Evolutionary conservation across 495 filamentous ascomycete species (phyloP).

Genomic region (Penicillium malachiteum): DNA sequence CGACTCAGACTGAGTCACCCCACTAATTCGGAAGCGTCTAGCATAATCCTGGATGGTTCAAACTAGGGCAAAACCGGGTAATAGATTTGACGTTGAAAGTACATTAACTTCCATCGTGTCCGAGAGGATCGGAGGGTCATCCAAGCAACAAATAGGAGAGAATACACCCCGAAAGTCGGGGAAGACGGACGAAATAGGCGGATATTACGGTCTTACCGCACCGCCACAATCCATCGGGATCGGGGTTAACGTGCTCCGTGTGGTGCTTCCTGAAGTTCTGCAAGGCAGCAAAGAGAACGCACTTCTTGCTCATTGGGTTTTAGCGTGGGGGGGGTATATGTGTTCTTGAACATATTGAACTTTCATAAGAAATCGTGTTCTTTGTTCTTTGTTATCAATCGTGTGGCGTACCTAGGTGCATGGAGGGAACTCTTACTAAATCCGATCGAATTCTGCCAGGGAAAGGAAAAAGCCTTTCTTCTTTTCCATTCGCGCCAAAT

Average conservation of each 20-base stretch:
- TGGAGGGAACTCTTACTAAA: not conserved
- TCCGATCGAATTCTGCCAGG: not conserved
- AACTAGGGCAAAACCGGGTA: not conserved
- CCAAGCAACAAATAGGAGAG: not conserved
- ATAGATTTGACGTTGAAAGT: not conserved
- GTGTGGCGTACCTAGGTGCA: too few species aligned
- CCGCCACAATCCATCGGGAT: conserved; percentile 4
- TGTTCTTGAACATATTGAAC: not conserved
- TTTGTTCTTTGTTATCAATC: not conserved
- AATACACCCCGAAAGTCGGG: not conserved
- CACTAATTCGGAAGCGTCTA: not conserved
- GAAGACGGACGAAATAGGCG: conserved; percentile 10
- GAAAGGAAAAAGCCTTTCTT: not conserved
- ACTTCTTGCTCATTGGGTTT: not conserved
- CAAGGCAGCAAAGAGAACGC: conserved; percentile 9
- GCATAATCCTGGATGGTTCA: not conserved
- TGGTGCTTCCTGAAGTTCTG: not conserved
- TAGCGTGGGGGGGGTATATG: not conserved
- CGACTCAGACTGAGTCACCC: conserved; percentile 1
- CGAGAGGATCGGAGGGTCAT: not conserved
- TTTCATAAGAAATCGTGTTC: not conserved
- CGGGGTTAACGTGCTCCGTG: conserved; percentile 15
- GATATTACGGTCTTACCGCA: not conserved
- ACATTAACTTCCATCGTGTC: not conserved
- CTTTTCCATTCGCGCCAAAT: not conserved